Percentiles rank a stretch among this genome's conserved stretches.
Conservation (phyloP, 2,329 filamentous ascomycete species). For the Fusarium burgessii region DNA sequence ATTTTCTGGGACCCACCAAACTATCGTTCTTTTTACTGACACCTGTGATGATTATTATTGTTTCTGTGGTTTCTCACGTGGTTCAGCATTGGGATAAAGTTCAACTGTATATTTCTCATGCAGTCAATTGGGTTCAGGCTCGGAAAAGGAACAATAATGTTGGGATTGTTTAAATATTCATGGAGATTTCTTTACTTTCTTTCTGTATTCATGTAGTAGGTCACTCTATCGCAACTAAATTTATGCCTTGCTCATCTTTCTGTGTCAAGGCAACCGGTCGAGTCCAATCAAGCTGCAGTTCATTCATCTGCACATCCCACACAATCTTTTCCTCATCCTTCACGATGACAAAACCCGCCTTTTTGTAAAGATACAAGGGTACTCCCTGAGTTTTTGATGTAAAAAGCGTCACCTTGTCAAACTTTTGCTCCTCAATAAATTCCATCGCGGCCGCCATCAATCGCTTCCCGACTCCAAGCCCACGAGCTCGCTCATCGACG, state of each 20-base stretch:
- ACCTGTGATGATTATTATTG: background rate
- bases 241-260: background rate
- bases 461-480: constrained; percentile 18
- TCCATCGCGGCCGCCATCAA: constrained; percentile 23
- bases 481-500: constrained; percentile 27
- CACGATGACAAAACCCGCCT: constrained; percentile 8
- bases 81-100: background rate
- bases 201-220: background rate
- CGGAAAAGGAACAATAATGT: background rate
- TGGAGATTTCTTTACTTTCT: accelerated
- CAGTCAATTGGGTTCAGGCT: background rate
- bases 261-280: background rate
- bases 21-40: constrained; percentile 4
- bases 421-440: constrained; percentile 10
- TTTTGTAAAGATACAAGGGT: constrained; percentile 14
- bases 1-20: background rate
- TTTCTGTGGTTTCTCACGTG: background rate
- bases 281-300: constrained; percentile 29
- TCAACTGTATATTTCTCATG: background rate
- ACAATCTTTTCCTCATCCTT: constrained; percentile 19
- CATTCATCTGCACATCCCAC: constrained; percentile 26
- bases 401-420: constrained; percentile 20
- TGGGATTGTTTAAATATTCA: background rate
- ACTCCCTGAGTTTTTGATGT: constrained; percentile 11
- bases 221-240: background rate